phyloP scores from a whole-genome alignment of 177 flowering plant genomes.

The Telopea speciosissima region DNA sequence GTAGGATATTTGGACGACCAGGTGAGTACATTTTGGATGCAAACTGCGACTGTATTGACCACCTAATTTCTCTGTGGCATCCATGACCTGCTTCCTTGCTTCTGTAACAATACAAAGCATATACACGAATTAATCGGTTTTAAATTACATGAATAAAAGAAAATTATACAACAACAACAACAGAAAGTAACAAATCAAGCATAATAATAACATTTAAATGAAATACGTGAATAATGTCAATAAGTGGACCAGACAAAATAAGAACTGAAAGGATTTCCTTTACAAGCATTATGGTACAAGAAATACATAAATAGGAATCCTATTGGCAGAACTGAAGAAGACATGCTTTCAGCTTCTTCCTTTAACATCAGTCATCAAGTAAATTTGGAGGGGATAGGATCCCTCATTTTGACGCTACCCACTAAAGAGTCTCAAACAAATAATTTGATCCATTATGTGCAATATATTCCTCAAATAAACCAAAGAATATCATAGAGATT shows the following conservation, averaged over 20 bases:
- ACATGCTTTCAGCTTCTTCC: no score
- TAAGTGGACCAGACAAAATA: not conserved
- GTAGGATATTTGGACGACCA: slow-evolving; percentile 97
- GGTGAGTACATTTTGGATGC: slow-evolving; percentile 93
- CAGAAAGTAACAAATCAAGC: not conserved
- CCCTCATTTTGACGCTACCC: no score
- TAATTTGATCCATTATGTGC: no score
- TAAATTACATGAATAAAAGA: not conserved
- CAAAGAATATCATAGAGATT: no score
- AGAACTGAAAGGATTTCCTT: not conserved
- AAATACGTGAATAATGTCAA: not conserved
- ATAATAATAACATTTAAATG: not conserved
- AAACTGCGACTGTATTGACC: slow-evolving; percentile 86
- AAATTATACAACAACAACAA: not conserved
- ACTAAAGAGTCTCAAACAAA: no score
- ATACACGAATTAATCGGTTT: slow-evolving; percentile 1
- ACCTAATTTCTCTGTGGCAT: slow-evolving; percentile 84
- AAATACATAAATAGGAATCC: no score
- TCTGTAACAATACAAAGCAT: slow-evolving; percentile 38
- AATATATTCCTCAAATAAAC: no score
- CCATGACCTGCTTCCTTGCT: slow-evolving; percentile 90
- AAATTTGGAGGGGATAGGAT: no score
- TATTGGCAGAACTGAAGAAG: no score
- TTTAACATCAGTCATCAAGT: no score
- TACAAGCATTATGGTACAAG: no score